phyloP scores from a whole-genome alignment of 2,329 filamentous ascomycete species.

The Chaetomiaceae sp. region DNA sequence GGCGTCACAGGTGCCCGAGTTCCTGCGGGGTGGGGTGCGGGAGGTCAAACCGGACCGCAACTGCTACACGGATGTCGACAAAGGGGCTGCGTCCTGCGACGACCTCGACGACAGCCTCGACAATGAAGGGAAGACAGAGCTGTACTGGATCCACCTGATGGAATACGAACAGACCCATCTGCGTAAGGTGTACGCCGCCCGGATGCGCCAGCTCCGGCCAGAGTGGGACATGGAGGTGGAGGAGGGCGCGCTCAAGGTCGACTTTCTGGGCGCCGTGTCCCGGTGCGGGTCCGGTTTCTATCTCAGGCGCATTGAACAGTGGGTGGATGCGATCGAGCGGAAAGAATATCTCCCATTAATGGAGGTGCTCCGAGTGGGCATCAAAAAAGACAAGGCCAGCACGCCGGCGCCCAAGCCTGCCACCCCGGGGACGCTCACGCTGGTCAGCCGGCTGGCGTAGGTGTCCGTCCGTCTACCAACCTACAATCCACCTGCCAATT shows the following conservation, averaged over 20 bases:
- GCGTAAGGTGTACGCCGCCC: constrained; percentile 31
- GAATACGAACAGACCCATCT: constrained; percentile 38
- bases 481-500: constrained; percentile 27
- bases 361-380: constrained; percentile 23
- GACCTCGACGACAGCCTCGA: constrained; percentile 28
- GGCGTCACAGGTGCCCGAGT: constrained; percentile 31
- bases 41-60: constrained; percentile 31
- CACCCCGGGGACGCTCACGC: neutral
- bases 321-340: constrained; percentile 24
- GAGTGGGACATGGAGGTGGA: constrained; percentile 30
- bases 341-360: constrained; percentile 19
- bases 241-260: constrained; percentile 28
- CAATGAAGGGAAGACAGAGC: constrained; percentile 34
- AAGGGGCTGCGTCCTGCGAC: neutral
- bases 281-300: constrained; percentile 25
- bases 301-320: constrained; percentile 22
- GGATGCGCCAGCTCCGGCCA: constrained; percentile 31
- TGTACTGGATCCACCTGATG: constrained; percentile 39
- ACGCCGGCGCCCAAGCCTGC: neutral
- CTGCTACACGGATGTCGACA: constrained; percentile 29
- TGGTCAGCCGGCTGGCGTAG: constrained; percentile 9
- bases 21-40: constrained; percentile 30
- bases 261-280: constrained; percentile 30
- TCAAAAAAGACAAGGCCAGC: constrained; percentile 16
- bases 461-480: too few relatives aligned